These are phyloP conservation scores for Colletotrichum lentis DNA, from an alignment of 2,329 filamentous ascomycete species.

Conservation along the genomic window DNA sequence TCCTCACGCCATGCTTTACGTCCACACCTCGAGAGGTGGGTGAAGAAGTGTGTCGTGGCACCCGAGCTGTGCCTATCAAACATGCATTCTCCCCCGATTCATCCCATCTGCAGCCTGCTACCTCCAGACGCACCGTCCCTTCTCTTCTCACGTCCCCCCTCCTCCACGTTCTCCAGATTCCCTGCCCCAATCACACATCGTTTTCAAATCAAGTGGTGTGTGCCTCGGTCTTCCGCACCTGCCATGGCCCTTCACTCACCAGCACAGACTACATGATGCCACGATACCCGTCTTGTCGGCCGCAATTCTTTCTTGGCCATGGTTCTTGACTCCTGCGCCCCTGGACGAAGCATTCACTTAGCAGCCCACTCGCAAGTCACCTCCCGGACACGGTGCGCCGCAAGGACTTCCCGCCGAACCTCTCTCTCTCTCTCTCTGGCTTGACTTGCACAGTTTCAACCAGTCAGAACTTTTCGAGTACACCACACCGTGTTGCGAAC, in stretches of 20 bases:
- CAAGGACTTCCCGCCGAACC: neutral
- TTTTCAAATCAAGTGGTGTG: neutral
- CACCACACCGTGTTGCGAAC: neutral
- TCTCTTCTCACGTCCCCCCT: neutral
- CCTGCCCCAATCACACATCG: slow-evolving; percentile 18
- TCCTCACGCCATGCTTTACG: neutral
- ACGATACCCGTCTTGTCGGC: slow-evolving; percentile 10
- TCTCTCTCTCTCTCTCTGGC: neutral
- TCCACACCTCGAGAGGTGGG: neutral
- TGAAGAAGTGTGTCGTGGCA: neutral
- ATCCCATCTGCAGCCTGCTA: slow-evolving; percentile 2
- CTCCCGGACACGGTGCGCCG: neutral
- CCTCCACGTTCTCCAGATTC: slow-evolving; percentile 26
- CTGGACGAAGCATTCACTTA: neutral
- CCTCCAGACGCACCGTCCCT: slow-evolving; percentile 7
- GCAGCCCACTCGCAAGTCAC: neutral
- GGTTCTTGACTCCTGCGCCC: neutral
- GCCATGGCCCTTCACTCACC: neutral
- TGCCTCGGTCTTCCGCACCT: slow-evolving; percentile 11
- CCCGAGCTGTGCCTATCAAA: slow-evolving; percentile 7
- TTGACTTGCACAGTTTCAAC: neutral
- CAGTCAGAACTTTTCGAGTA: neutral
- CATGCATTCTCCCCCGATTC: neutral
- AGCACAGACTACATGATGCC: neutral
- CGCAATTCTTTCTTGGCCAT: neutral